Percentiles rank a stretch among this genome's conserved stretches.
phyloP scores from a whole-genome alignment of 768 basidiomycete species.

The Leccinum ochraceum region DNA sequence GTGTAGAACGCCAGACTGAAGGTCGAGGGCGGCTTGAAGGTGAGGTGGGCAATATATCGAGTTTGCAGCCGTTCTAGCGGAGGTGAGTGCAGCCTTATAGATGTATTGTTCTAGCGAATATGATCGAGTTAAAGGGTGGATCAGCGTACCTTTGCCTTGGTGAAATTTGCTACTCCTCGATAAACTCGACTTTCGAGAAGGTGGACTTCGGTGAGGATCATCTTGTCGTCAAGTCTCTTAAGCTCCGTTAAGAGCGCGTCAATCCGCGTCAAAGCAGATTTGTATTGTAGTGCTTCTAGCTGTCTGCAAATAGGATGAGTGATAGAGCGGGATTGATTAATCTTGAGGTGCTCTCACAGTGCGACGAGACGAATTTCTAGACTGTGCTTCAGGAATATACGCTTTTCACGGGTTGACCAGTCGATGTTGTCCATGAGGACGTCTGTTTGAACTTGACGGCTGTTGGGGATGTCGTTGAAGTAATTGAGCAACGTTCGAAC shows the following conservation, averaged over 20 bases:
- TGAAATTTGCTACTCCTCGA: constrained; percentile 83
- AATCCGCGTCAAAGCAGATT: constrained; percentile 77
- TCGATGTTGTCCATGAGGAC: constrained; percentile 89
- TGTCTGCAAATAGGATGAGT: constrained; percentile 44
- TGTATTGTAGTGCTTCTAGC: constrained; percentile 74
- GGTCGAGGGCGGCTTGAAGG: constrained; percentile 60
- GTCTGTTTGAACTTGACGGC: constrained; percentile 72
- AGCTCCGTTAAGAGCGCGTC: constrained; percentile 89
- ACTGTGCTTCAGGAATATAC: constrained; percentile 94
- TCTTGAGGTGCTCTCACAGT: constrained; percentile 45
- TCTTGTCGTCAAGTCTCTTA: constrained; percentile 93
- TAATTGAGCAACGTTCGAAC: constrained; percentile 93
- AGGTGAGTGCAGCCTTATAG: constrained; percentile 77
- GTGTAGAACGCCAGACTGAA: constrained; percentile 81
- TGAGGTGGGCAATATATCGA: constrained; percentile 89
- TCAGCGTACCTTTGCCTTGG: constrained; percentile 78
- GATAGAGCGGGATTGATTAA: background rate
- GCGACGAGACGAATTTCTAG: constrained; percentile 86
- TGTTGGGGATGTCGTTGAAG: constrained; percentile 78
- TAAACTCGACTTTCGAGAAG: constrained; percentile 91
- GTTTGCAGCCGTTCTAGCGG: constrained; percentile 91
- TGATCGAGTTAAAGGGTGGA: background rate
- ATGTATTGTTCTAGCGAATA: background rate
- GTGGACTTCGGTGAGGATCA: constrained; percentile 96
- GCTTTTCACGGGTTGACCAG: constrained; percentile 91